Evolutionary conservation across 169 alveolate species (phyloP), one percentile per base, ranked within the genome.

Genomic region (Cryptosporidium felis): DNA sequence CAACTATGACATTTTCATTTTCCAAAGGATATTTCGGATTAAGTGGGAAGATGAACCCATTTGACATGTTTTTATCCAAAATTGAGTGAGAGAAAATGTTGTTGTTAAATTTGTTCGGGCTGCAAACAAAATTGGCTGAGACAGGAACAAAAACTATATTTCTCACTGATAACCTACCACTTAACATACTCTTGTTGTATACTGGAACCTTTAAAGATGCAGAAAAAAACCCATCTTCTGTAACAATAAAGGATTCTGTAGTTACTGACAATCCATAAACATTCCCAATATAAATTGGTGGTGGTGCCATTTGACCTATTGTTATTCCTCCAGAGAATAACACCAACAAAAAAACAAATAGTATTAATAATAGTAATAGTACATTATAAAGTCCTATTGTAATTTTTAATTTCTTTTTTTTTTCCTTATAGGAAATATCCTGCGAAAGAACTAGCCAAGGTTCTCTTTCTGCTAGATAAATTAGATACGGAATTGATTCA

Each of bases 321-420:
- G 85, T 56, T 74, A 74, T 74, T 74, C 85, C 85, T 49, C 85
- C 85, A 2, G 67, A 49, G 56, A 74, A 74, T 34, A 74, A 38
- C 12, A 74, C 23, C 44, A 74, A 38, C 61, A 74, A 18, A 49
- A 74, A 74, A 74, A 74, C 85, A 18, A 74, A 74, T 53, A 74
- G 30, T 10, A 74, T 56, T 12, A 74, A 41, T 34, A 74, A 49
- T 26, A 49, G 41, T 10, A 74, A 59, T 18, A 56, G 56, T 18
- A 53, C 41, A 16, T 74, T 74, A 40, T 74, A 74, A 38, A 74
- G 49, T 1, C 49, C 49, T 38, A 74, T 53, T 4, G 85, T 53
- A 34, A 74, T 74, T 59, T 42, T 74, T 38, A 67, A 56, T 40
- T 21, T 49, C 42, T 74, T 74, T 53, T 74, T 74, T 21, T 53